A percentile compares a stretch with the other conserved stretches of the same genome.
Evolutionary conservation across 345 rosid species (phyloP).

Genomic region (Boechera stricta): DNA sequence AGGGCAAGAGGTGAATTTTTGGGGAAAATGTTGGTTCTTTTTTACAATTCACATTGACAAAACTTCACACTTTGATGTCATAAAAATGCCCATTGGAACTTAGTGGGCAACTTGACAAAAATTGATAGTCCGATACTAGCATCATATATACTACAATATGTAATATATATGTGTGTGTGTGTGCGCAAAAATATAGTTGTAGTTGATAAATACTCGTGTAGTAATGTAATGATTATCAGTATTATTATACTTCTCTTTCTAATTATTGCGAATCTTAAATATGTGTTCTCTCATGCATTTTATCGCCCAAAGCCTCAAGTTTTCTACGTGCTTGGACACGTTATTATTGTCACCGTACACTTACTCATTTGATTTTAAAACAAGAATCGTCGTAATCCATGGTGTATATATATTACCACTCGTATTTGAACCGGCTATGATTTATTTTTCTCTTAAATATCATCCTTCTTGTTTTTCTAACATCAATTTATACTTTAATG

Average conservation of each 20-base stretch:
- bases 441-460: background rate
- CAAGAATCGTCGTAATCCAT: background rate
- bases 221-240: constrained; percentile 10
- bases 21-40: constrained; percentile 22
- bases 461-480: too few species aligned
- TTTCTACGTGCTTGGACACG: background rate
- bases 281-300: constrained; percentile 1
- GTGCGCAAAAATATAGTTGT: background rate
- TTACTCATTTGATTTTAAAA: background rate
- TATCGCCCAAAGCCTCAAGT: constrained; percentile 2
- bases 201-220: background rate
- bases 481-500: background rate
- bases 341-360: constrained; percentile 3
- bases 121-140: constrained; percentile 15
- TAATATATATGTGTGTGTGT: background rate
- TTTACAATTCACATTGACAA: constrained; percentile 18
- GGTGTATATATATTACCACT: background rate
- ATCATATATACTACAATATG: background rate
- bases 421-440: background rate
- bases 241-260: constrained; percentile 4
- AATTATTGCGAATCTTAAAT: constrained; percentile 16
- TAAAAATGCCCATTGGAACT: constrained; percentile 15
- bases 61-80: constrained; percentile 22
- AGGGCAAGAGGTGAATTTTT: constrained; percentile 6
- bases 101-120: constrained; percentile 14